Evolutionary conservation across 306 rosid species (phyloP).

Genomic region (Lathyrus aphaca): DNA sequence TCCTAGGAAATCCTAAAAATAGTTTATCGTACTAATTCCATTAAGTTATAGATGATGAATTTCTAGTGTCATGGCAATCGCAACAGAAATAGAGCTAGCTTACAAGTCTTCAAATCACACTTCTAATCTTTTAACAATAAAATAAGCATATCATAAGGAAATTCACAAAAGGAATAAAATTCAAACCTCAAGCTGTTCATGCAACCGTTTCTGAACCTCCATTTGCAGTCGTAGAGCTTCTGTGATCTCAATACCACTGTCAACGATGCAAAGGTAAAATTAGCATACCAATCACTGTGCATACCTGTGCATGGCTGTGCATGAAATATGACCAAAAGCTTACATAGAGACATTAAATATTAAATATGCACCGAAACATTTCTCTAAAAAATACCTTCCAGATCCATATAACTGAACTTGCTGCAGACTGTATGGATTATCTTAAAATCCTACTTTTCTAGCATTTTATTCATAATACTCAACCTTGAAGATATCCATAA

Average conservation of each 20-base stretch:
- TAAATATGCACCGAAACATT: conserved; percentile 1
- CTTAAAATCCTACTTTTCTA: not conserved
- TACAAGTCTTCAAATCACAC: conserved; percentile 28
- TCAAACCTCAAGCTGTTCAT: conserved; percentile 95
- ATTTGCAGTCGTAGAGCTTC: conserved; percentile 98
- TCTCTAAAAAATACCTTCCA: conserved; percentile 18
- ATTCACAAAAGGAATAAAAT: conserved; percentile 31
- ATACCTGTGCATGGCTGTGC: not conserved
- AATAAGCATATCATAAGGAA: conserved; percentile 33
- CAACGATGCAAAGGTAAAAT: conserved; percentile 35
- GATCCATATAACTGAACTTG: conserved; percentile 16
- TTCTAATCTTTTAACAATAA: conserved; percentile 27
- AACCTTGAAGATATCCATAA: conserved; percentile 23
- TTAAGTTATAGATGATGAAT: conserved; percentile 24
- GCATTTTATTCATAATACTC: conserved; percentile 15
- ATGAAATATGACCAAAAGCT: conserved; percentile 27
- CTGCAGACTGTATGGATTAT: conserved; percentile 6
- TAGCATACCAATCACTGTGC: conserved; percentile 33
- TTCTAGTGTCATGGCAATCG: conserved; percentile 22
- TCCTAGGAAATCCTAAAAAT: conserved; percentile 18
- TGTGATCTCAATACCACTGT: conserved; percentile 90
- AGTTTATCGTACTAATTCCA: conserved; percentile 13
- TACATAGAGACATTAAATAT: conserved; percentile 26
- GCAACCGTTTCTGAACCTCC: conserved; percentile 98
- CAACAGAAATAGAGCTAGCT: conserved; percentile 39